Base-by-base conservation (phyloP, 2,329 filamentous ascomycete species). In the Laburnicola sp. region DNA sequence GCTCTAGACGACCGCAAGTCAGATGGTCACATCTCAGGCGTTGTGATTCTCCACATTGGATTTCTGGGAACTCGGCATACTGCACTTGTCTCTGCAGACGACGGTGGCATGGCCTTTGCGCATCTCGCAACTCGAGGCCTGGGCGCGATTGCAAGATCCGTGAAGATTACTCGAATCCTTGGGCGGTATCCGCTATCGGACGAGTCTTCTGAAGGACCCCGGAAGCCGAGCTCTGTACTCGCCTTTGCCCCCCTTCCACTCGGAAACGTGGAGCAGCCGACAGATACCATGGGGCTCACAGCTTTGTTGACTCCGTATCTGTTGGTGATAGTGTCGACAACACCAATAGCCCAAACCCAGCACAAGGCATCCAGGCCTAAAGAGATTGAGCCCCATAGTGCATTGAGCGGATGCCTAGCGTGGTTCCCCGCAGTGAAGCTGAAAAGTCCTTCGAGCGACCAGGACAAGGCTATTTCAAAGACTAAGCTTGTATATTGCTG, bases 351-450 rank as follows among this genome's bases (percentile, higher is more conserved):
- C 3, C 92, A 97, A 70, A 99, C 94, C 1, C 94, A 99, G 68
- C 89, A 97, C 73, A 99, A 99, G 74, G 86, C 91, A 21, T 85
- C 91, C 2, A 82, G 94, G 25, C 93, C 94, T 3, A 97, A 95
- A 68, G 93, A 97, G 59, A 85, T 97, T 7, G 86, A 86, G 26
- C 89, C 90, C 1, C 93, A 99, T 69, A 90, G 91, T 66, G 86
- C 93, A 16, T 86, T 99, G 82, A 97, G 89, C 43, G 95, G 93
- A 2, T 96, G 93, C 63, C 75, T 99, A 43, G 91, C 94, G 30
- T 99, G 94, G 94, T 99, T 99, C 68, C 94, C 94, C 2, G 91
- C 92, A 2, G 94, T 99, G 39, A 94, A 89, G 66, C 78, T 99
- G 37, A 97, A 97, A 72, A 83, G 84, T 11, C 82, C 85, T 7